These are phyloP conservation scores for Trifolium pratense DNA, from an alignment of 306 rosid genomes.

Conservation along the genomic window DNA sequence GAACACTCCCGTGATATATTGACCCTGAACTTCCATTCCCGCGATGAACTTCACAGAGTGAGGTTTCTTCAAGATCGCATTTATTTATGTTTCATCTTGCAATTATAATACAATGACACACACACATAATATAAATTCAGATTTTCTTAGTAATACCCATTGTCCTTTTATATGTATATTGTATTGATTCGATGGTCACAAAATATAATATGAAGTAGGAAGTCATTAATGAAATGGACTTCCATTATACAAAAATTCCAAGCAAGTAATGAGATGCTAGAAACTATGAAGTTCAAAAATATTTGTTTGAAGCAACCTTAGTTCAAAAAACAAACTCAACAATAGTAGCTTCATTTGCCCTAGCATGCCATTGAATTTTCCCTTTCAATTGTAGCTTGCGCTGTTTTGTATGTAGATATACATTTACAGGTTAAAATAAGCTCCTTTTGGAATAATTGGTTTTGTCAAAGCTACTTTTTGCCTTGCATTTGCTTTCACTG, in stretches of 20 bases:
- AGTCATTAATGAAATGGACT: slow-evolving; percentile 26
- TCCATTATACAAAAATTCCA: slow-evolving; percentile 38
- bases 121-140: too few species aligned
- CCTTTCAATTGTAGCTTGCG: slow-evolving; percentile 27
- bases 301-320: slow-evolving; percentile 30
- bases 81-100: too few species aligned
- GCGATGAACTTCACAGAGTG: too few species aligned
- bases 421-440: slow-evolving; percentile 43
- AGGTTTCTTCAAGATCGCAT: too few species aligned
- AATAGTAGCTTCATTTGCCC: slow-evolving; percentile 19
- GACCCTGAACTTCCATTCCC: too few species aligned
- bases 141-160: too few species aligned
- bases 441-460: slow-evolving; percentile 34
- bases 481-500: slow-evolving; percentile 45
- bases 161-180: not conserved
- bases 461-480: slow-evolving; percentile 25
- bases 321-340: slow-evolving; percentile 20
- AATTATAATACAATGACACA: too few species aligned
- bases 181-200: not conserved
- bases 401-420: slow-evolving; percentile 24
- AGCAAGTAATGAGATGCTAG: slow-evolving; percentile 3
- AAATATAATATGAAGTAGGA: not conserved
- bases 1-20: too few species aligned
- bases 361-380: slow-evolving; percentile 19
- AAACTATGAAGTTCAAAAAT: slow-evolving; percentile 26